Evolutionary conservation across 2,329 filamentous ascomycete species (phyloP).

Genomic region (Colletotrichum sp.): DNA sequence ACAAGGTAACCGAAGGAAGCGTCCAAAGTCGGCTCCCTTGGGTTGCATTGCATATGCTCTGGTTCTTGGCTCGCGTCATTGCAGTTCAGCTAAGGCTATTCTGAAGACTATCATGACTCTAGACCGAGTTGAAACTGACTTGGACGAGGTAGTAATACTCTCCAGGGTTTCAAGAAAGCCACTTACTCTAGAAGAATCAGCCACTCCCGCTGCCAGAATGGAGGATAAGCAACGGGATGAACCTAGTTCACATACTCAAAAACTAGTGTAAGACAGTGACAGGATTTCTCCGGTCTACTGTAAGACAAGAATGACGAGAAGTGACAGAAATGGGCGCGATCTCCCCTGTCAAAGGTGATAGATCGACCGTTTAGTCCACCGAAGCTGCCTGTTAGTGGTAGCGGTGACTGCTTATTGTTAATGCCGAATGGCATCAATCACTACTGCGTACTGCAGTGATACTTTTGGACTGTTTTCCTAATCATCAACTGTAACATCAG

Average conservation of each 20-base stretch:
- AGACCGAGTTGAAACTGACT: neutral
- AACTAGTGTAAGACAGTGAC: neutral
- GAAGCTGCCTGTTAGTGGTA: neutral
- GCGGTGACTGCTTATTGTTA: accelerated
- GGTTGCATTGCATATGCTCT: neutral
- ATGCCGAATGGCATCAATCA: accelerated
- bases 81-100: neutral
- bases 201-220: neutral
- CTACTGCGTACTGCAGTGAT: accelerated
- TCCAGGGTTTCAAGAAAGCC: neutral
- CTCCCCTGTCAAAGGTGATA: neutral
- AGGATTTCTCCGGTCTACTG: neutral
- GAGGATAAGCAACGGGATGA: neutral
- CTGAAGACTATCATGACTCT: neutral
- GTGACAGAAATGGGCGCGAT: neutral
- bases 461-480: neutral
- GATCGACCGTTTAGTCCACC: neutral
- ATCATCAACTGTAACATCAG: neutral
- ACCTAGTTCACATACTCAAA: neutral
- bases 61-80: neutral
- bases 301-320: neutral
- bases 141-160: neutral
- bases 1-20: neutral
- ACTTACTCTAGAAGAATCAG: neutral
- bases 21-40: neutral